phyloP scores from a whole-genome alignment of 2,329 filamentous ascomycete genomes.

The Tothia fuscella region DNA sequence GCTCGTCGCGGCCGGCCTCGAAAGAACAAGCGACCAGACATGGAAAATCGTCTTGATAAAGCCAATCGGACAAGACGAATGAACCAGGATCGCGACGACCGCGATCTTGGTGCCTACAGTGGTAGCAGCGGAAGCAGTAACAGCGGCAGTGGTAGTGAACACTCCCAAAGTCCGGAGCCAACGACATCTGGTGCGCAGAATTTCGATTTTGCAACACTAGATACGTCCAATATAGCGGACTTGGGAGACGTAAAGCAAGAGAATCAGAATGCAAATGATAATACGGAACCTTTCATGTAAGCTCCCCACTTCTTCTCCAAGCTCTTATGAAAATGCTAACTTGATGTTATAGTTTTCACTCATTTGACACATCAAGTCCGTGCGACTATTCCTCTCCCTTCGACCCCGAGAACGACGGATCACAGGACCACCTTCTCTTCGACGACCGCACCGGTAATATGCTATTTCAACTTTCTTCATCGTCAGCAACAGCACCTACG shows the following conservation, averaged over 20 bases:
- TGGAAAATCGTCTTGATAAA: conserved; percentile 46
- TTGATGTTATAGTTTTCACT: conserved; percentile 5
- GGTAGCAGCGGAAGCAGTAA: conserved; percentile 3
- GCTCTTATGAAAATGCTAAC: background rate
- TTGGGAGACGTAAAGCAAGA: conserved; percentile 1
- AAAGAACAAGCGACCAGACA: conserved; percentile 49
- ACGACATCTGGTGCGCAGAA: background rate
- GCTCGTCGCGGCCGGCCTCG: conserved; percentile 46
- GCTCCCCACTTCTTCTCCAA: background rate
- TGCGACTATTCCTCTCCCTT: conserved; percentile 8
- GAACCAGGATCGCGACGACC: conserved; percentile 11
- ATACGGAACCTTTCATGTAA: conserved; percentile 10
- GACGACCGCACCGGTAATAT: conserved; percentile 5
- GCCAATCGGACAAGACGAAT: conserved; percentile 40
- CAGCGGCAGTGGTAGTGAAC: conserved; percentile 1
- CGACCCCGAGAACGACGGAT: background rate
- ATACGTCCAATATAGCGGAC: background rate
- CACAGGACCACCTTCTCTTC: no score
- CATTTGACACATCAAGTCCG: conserved; percentile 1
- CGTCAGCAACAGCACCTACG: conserved; percentile 5
- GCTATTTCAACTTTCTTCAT: conserved; percentile 8
- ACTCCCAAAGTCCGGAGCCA: conserved; percentile 6
- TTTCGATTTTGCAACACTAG: conserved; percentile 8
- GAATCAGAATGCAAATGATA: background rate
- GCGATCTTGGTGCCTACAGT: background rate